Conservation (phyloP, 257 asterid genomes). For the Nicotiana attenuata region DNA sequence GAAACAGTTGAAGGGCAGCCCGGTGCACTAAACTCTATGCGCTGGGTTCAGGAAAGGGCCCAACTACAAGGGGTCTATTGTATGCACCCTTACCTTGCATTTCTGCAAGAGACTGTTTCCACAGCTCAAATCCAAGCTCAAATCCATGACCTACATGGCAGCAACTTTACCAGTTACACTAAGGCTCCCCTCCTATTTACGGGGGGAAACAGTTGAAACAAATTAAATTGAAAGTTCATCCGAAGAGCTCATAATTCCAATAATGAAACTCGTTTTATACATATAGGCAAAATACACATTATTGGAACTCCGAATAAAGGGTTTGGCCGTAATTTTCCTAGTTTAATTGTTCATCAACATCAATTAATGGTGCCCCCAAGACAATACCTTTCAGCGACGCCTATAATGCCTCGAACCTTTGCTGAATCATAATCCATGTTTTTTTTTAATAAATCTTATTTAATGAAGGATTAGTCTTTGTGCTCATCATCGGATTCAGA, state of each 20-base stretch:
- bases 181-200: too few relatives aligned
- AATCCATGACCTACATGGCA: too few relatives aligned
- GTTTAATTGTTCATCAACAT: not conserved
- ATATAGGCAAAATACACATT: not conserved
- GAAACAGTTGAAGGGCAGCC: not conserved
- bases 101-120: too few relatives aligned
- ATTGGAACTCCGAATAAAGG: not conserved
- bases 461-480: conserved; percentile 13
- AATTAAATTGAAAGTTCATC: not conserved
- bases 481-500: conserved; percentile 27
- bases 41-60: too few relatives aligned
- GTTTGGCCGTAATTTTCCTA: not conserved
- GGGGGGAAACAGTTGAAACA: not conserved
- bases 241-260: not conserved
- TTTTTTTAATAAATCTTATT: not conserved
- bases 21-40: too few relatives aligned
- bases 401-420: too few relatives aligned
- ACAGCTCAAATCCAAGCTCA: too few relatives aligned
- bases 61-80: too few relatives aligned
- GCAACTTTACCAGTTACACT: too few relatives aligned
- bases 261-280: not conserved
- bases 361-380: too few relatives aligned
- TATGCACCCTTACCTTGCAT: too few relatives aligned
- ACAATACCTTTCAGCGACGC: too few relatives aligned
- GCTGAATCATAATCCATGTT: not conserved